Percentiles rank a stretch among this genome's conserved stretches.
phyloP scores from a whole-genome alignment of 2,329 filamentous ascomycete genomes.

The Aspergillus terreus region DNA sequence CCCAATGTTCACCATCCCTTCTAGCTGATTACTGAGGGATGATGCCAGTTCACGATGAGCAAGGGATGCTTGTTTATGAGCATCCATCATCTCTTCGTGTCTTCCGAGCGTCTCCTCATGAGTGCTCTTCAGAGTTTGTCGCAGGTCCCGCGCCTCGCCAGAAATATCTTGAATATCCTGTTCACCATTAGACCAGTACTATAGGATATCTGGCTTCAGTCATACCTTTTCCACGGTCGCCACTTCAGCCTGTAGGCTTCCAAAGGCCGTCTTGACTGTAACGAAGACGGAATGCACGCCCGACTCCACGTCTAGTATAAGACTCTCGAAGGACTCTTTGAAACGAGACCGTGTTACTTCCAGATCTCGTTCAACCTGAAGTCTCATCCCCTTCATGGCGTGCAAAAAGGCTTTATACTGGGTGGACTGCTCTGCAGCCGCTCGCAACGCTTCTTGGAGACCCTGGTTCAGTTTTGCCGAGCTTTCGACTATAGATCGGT shows the following conservation, averaged over 20 bases:
- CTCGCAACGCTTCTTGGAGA: conserved; percentile 30
- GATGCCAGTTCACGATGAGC: conserved; percentile 26
- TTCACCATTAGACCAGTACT: conserved; percentile 1
- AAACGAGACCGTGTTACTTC: conserved; percentile 24
- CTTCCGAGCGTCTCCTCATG: conserved; percentile 26
- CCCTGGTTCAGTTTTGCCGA: conserved; percentile 33
- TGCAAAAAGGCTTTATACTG: conserved; percentile 33
- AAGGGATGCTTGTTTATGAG: conserved; percentile 25
- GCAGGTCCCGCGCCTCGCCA: conserved; percentile 20
- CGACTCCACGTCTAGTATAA: conserved; percentile 24
- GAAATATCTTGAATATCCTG: conserved; percentile 32
- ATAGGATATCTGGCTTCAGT: not conserved
- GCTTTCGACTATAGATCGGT: conserved; percentile 36
- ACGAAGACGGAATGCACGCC: conserved; percentile 19
- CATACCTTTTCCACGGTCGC: conserved; percentile 21
- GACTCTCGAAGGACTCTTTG: conserved; percentile 19
- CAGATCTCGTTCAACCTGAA: conserved; percentile 28
- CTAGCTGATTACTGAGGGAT: conserved; percentile 30
- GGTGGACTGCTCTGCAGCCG: conserved; percentile 25
- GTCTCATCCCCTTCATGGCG: conserved; percentile 27
- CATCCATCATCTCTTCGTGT: conserved; percentile 22
- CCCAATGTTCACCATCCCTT: conserved; percentile 28
- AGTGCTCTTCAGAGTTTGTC: conserved; percentile 20
- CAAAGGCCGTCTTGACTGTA: conserved; percentile 18
- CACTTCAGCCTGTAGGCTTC: conserved; percentile 14